phyloP scores from a whole-genome alignment of 768 basidiomycete species.

The Termitomyces sp. region DNA sequence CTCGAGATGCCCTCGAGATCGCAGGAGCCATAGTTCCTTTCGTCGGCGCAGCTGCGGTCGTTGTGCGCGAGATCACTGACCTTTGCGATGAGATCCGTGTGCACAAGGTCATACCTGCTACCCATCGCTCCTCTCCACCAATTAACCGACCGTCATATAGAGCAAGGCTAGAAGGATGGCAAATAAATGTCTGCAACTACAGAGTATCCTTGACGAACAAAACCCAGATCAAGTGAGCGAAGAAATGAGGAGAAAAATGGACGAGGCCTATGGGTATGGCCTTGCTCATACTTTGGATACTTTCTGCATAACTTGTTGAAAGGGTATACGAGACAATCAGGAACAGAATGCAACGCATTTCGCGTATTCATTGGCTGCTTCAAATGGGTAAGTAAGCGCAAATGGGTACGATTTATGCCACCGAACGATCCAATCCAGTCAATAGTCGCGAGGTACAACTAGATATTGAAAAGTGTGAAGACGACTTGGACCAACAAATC shows the following conservation, averaged over 20 bases:
- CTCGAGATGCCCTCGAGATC: constrained; percentile 26
- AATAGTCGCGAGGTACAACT: constrained; percentile 39
- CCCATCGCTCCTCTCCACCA: background rate
- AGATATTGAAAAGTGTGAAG: constrained; percentile 36
- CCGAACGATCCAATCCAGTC: constrained; percentile 23
- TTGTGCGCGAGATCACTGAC: constrained; percentile 37
- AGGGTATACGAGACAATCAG: constrained; percentile 39
- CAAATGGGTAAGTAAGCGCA: constrained; percentile 30
- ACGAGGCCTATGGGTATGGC: constrained; percentile 40
- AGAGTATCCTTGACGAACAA: constrained; percentile 35
- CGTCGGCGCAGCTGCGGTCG: constrained; percentile 34
- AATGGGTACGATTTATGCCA: background rate
- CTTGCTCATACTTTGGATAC: background rate
- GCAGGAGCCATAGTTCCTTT: constrained; percentile 41
- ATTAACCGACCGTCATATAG: constrained; percentile 18
- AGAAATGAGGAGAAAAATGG: constrained; percentile 31
- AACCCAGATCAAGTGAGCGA: constrained; percentile 30
- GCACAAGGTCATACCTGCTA: constrained; percentile 36
- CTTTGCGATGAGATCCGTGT: constrained; percentile 39
- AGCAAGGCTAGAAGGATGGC: constrained; percentile 35
- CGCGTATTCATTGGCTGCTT: constrained; percentile 28
- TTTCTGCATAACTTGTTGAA: background rate
- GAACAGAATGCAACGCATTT: constrained; percentile 32
- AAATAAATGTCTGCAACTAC: constrained; percentile 33
- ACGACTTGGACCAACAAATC: constrained; percentile 36